A percentile compares a stretch with the other conserved stretches of the same genome.
phyloP scores from a whole-genome alignment of 805 yeast genomes.

The Candida easanensis region DNA sequence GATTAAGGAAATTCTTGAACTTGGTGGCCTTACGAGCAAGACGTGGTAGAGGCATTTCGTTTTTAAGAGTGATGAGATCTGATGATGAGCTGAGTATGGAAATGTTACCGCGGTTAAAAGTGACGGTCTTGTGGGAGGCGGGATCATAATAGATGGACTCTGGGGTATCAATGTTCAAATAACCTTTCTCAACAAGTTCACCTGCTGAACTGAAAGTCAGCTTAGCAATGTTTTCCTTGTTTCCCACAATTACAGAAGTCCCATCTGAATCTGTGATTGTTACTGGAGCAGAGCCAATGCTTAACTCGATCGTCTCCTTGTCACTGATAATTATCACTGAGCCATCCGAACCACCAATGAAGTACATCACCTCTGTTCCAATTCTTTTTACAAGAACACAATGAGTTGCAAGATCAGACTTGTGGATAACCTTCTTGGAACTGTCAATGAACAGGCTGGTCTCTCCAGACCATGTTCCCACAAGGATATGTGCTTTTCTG shows the following conservation, averaged over 20 bases:
- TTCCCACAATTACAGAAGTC: slow-evolving; percentile 14
- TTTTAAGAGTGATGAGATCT: slow-evolving; percentile 1
- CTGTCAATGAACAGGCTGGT: slow-evolving; percentile 9
- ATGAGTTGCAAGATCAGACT: slow-evolving; percentile 14
- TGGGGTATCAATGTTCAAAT: slow-evolving; percentile 17
- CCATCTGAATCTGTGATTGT: slow-evolving; percentile 11
- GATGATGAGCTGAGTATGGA: background rate
- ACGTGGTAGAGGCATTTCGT: slow-evolving; percentile 10
- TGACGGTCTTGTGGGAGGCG: background rate
- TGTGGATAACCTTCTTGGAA: slow-evolving; percentile 3
- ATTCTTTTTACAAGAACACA: slow-evolving; percentile 20
- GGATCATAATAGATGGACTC: slow-evolving; percentile 5
- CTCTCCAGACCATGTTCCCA: slow-evolving; percentile 27
- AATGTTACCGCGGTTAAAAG: slow-evolving; percentile 1
- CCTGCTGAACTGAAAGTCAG: slow-evolving; percentile 7
- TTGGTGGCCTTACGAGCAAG: slow-evolving; percentile 20
- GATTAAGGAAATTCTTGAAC: slow-evolving; percentile 24
- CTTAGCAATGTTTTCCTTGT: slow-evolving; percentile 19
- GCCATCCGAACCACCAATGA: slow-evolving; percentile 28
- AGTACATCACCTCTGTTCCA: background rate
- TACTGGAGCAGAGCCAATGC: slow-evolving; percentile 27
- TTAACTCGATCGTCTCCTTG: background rate
- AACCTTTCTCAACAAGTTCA: slow-evolving; percentile 16
- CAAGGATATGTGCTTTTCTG: slow-evolving; percentile 5
- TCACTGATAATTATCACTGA: slow-evolving; percentile 6